Evolutionary conservation across 2,329 filamentous ascomycete genomes (phyloP).

Genomic region (Chaetomium sp.): DNA sequence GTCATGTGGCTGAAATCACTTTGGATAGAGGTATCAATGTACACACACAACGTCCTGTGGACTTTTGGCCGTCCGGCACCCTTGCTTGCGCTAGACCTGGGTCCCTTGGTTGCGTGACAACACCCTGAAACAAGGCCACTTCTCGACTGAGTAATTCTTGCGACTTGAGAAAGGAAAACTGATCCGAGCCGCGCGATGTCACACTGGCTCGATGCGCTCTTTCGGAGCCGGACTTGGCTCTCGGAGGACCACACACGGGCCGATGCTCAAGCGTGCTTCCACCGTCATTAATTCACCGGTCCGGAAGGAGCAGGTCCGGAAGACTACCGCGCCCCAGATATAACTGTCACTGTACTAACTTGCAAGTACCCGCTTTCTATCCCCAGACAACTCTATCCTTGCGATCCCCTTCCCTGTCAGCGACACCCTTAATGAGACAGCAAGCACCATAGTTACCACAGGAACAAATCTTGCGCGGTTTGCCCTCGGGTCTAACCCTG

Average conservation of each 20-base stretch:
- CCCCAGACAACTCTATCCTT: conserved; percentile 1
- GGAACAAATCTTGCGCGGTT: background rate
- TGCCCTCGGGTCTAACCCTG: background rate
- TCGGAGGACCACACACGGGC: background rate
- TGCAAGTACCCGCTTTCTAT: background rate
- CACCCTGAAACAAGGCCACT: conserved; percentile 31
- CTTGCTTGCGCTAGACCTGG: conserved; percentile 21
- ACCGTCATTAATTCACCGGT: background rate
- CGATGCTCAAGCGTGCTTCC: conserved; percentile 2
- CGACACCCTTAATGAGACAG: background rate
- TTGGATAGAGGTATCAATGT: background rate
- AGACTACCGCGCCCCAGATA: background rate
- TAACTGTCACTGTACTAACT: background rate
- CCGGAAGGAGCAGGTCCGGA: conserved; percentile 13
- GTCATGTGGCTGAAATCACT: background rate
- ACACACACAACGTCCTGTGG: background rate
- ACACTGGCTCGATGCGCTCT: conserved; percentile 21
- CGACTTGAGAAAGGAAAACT: conserved; percentile 19
- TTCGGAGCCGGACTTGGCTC: conserved; percentile 15
- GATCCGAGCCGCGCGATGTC: conserved; percentile 27
- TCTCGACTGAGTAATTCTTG: conserved; percentile 24
- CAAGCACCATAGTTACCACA: background rate
- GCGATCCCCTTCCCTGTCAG: background rate
- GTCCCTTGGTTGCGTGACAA: conserved; percentile 22
- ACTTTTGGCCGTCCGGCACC: background rate